Evolutionary conservation across 2,329 filamentous ascomycete genomes (phyloP).

Genomic region (Clonostachys rosea): DNA sequence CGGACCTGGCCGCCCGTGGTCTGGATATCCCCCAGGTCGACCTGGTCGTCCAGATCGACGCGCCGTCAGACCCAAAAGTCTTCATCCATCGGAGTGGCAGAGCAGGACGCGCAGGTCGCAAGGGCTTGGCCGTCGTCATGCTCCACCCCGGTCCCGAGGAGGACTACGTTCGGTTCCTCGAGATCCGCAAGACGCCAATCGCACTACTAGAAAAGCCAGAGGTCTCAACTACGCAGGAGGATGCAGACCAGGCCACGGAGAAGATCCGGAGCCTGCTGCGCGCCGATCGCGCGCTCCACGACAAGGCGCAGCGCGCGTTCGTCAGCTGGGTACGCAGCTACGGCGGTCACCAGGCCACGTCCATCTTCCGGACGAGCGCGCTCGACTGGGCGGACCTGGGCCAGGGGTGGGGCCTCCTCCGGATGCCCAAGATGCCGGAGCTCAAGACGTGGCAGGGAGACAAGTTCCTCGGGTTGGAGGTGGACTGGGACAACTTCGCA

Average conservation of each 20-base stretch:
- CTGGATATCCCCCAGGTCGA: conserved; percentile 91
- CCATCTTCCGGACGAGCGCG: conserved; percentile 80
- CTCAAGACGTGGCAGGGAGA: conserved; percentile 69
- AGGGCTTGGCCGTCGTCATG: conserved; percentile 81
- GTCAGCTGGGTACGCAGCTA: conserved; percentile 93
- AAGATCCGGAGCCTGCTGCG: conserved; percentile 56
- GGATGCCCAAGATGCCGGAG: conserved; percentile 92
- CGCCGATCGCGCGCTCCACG: conserved; percentile 58
- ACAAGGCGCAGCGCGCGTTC: conserved; percentile 87
- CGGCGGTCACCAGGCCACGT: conserved; percentile 82
- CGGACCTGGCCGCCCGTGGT: conserved; percentile 85
- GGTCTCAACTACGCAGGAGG: conserved; percentile 52
- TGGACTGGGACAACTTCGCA: conserved; percentile 64
- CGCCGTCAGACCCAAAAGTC: conserved; percentile 79
- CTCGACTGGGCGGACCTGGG: conserved; percentile 83
- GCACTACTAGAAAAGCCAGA: conserved; percentile 51
- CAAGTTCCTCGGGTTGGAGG: conserved; percentile 52
- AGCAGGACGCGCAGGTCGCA: conserved; percentile 82
- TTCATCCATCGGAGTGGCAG: conserved; percentile 93
- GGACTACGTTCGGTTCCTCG: conserved; percentile 84
- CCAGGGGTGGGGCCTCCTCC: conserved; percentile 79
- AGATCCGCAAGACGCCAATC: conserved; percentile 83
- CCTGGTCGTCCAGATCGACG: conserved; percentile 84
- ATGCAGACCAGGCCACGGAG: conserved; percentile 52
- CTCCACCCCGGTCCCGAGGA: conserved; percentile 82